These are phyloP conservation scores for Tetrahymena elliotti DNA, from an alignment of 73 alveolate genomes.

Conservation along the genomic window DNA sequence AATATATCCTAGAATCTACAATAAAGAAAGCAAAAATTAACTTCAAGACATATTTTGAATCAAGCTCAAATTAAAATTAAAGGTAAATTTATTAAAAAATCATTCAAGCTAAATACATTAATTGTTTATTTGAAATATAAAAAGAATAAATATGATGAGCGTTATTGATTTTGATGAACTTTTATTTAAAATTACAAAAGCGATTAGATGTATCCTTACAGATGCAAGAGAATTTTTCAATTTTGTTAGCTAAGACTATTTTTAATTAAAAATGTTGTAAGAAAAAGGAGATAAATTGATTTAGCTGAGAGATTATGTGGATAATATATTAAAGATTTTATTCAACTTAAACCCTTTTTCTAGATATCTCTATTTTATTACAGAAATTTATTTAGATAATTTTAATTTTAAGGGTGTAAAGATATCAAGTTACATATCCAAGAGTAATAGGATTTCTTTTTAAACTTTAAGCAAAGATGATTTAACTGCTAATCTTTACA, in stretches of 20 bases:
- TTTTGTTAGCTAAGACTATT: neutral
- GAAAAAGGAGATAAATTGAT: neutral
- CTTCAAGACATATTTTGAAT: neutral
- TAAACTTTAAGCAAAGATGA: neutral
- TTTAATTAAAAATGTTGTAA: neutral
- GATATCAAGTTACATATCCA: neutral
- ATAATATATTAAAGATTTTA: neutral
- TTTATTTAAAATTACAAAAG: neutral
- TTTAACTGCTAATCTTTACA: neutral
- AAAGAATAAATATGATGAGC: neutral
- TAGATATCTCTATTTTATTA: neutral
- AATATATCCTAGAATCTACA: neutral
- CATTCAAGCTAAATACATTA: too few species aligned
- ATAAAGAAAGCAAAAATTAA: neutral
- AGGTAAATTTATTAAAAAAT: neutral
- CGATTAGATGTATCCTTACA: neutral
- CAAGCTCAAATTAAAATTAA: neutral
- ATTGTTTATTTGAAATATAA: neutral
- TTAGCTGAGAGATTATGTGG: neutral
- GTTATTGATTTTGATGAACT: neutral
- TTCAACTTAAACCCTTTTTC: neutral
- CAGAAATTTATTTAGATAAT: neutral
- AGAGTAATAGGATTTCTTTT: neutral
- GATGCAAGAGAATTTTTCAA: neutral
- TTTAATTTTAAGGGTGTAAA: neutral